Base-by-base conservation (phyloP, 345 rosid species). In the Eucalyptus cladocalyx region DNA sequence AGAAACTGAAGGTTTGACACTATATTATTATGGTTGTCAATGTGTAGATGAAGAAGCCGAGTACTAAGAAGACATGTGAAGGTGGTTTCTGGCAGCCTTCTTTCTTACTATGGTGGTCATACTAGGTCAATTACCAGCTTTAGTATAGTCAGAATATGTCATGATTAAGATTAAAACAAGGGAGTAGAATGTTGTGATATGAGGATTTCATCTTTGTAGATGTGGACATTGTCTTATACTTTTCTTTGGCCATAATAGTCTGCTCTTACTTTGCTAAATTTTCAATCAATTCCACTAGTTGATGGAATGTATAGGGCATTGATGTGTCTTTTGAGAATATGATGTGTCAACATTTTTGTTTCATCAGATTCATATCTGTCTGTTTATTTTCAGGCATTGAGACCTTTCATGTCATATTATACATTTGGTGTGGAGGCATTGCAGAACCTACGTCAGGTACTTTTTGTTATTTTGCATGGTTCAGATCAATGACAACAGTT, bases 351-450 rank as follows among this genome's bases (percentile, higher is more conserved):
- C 62, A 19, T 24, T 53, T 3, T 87, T 32, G n/a, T 87, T 43
- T 21, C 42, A 10, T 67, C 2, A 23, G 26, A 67, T 30, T 87
- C 85, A n/a, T 45, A 4, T 67, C 18, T 62, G 80, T 54, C 86
- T 86, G 48, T 21, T 8, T 8, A 12, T 76, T 76, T 76, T 67
- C 94, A 97, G 99, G 98, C 98, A 53, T 87, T 48, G 90, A 94
- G 99, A 93, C 98, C 99, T 72, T 96, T 90, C 90, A 87, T 97
- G 87, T 91, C 90, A 45, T 96, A 97, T 93, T 93, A 96, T 93
- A 94, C 97, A 12, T 94, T 94, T 86, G 95, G 97, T 88, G 80
- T 51, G 54, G 90, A 92, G 91, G 95, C 93, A 87, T 91, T 94
- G 90, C 91, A 88, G 80, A 92, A 93, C 89, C 90, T 97, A 86